Evolutionary conservation across 164 flowering plant genomes (phyloP), one percentile per base, ranked within the genome.

Genomic region (Euptelea pleiosperma): DNA sequence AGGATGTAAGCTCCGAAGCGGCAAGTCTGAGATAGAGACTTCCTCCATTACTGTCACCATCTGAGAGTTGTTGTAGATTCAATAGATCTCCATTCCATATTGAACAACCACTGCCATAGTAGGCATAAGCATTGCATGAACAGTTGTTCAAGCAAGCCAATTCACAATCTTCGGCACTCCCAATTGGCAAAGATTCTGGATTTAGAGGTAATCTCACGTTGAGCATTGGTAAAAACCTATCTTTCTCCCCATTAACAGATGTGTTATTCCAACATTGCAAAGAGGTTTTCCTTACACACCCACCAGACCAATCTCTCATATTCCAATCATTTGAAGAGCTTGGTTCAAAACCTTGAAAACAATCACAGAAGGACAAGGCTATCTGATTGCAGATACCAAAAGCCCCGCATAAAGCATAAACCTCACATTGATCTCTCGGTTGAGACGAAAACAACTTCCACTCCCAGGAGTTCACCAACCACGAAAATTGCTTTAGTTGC

Each of bases 91-190:
- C 52, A 2, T 29, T 18, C 75, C 75, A 77, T 52, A 18, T 30
- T 22, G 55, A 5, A 42, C 70, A 67, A 10, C 82, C 83, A 21
- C 80, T 68, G 33, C 81, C 81, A 8, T 28, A 34, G 50, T 45
- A 58, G 0, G 86, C 67, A 60, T 75, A 87, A 8, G 87, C 91
- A 15, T 31, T 36, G 25, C 87, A 85, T 0, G 91, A 80, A 56
- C 87, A 83, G 56, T 82, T 81, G 12, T 43, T 53, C 61, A 69
- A 60, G 65, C 96, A 87, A 4, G 62, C 14, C 26, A 40, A n/a
- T n/a, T n/a, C n/a, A n/a, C n/a, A n/a, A n/a, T n/a, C n/a, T n/a
- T n/a, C n/a, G n/a, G n/a, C n/a, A n/a, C n/a, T n/a, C 31, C 63
- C 12, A 19, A 14, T 33, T 28, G 30, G 60, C 51, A 16, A 25